Evolutionary conservation across 306 rosid species (phyloP), one percentile per base, ranked within the genome.

Genomic region (Gleditsia sinensis): DNA sequence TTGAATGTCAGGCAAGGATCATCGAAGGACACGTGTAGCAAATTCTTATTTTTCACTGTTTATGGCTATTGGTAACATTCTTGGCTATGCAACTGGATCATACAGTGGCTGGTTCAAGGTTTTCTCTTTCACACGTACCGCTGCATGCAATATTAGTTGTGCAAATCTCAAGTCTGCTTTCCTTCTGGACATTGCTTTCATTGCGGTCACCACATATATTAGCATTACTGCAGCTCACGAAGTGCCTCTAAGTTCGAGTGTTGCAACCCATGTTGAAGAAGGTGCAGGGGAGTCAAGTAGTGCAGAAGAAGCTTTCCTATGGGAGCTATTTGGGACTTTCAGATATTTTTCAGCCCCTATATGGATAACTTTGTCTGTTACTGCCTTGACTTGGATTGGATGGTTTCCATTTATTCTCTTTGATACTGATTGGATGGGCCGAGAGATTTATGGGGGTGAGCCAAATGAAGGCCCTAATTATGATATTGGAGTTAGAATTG

Each of bases 401-500:
- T 94, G 98, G 97, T 94, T 94, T 81, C 98, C 98, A 49, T 91
- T 94, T 84, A 83, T 83, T 79, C 93, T 91, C 39, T 94, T 85
- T 57, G 96, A 94, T 83, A 94, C 98, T 73, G 98, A 91, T 78
- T 94, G 98, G 98, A 90, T 94, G 96, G 97, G 98, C 71, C 85
- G 98, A 80, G 98, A 94, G 87, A 91, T 94, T 76, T 94, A 94
- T 75, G 97, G 96, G 19, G 98, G 98, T 68, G 79, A 88, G 81
- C 97, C 98, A 76, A 91, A 94, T 73, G 85, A 74, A 53, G 97
- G 98, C 76, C 42, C 67, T 78, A 84, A 63, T 57, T 89, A 94
- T 78, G 91, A 80, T 78, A 10, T 16, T 9, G 98, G 98, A 78
- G 95, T 94, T 67, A 84, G 98, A 88, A 90, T 91, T 94, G 98